Percentiles rank a stretch among this genome's conserved stretches.
Evolutionary conservation across 768 basidiomycete genomes (phyloP).

Genomic region (Paxillus rubicundulus): DNA sequence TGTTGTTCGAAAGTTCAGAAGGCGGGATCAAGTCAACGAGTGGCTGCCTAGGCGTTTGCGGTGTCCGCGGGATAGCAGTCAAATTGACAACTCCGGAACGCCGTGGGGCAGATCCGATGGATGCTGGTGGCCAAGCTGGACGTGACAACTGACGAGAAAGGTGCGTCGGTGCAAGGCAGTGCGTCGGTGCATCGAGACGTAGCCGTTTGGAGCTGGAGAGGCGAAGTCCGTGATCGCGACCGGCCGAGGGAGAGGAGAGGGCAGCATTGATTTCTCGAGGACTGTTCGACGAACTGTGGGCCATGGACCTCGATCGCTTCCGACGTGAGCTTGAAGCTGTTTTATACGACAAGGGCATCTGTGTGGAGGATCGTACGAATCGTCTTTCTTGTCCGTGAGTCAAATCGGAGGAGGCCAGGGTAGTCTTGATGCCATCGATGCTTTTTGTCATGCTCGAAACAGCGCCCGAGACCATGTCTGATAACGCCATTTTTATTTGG

Average conservation of each 20-base stretch:
- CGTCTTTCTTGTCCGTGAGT: neutral
- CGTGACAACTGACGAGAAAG: slow-evolving; percentile 12
- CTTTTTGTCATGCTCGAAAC: slow-evolving; percentile 15
- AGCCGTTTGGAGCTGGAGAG: slow-evolving; percentile 10
- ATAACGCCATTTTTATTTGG: slow-evolving; percentile 18
- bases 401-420: slow-evolving; percentile 5
- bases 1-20: neutral
- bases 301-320: neutral
- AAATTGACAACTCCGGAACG: neutral
- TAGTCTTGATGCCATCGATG: slow-evolving; percentile 14
- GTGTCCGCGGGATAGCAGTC: slow-evolving; percentile 2
- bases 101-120: neutral
- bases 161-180: neutral
- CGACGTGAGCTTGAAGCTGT: neutral
- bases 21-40: slow-evolving; percentile 16
- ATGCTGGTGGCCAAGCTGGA: slow-evolving; percentile 1
- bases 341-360: neutral
- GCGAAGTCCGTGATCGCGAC: neutral
- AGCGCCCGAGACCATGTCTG: slow-evolving; percentile 17
- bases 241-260: slow-evolving; percentile 14
- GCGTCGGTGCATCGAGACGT: slow-evolving; percentile 8
- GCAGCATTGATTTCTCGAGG: neutral
- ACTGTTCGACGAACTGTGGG: neutral
- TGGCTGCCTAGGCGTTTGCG: slow-evolving; percentile 17
- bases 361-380: slow-evolving; percentile 1